phyloP scores from a whole-genome alignment of 148 eudicot genomes.

The Vaccinium macrocarpon region DNA sequence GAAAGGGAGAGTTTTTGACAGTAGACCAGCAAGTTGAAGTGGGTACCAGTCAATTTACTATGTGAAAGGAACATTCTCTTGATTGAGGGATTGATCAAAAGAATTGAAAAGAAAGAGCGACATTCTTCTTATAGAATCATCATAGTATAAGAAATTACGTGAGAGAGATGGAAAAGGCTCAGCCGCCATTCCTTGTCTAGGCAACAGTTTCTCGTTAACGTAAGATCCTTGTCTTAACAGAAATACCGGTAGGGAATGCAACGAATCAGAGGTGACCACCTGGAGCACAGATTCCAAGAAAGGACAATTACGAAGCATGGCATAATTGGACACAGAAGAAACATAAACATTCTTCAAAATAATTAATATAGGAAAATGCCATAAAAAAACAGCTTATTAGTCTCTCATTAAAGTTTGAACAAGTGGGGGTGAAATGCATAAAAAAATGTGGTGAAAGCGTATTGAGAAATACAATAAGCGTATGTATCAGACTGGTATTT shows the following conservation, averaged over 20 bases:
- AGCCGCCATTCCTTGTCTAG: constrained; percentile 5
- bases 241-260: constrained; percentile 3
- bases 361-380: background rate
- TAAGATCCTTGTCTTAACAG: constrained; percentile 7
- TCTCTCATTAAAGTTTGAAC: background rate
- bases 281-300: constrained; percentile 26
- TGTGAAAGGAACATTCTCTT: constrained; percentile 30
- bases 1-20: background rate
- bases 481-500: too few relatives aligned
- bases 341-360: background rate
- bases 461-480: too few relatives aligned
- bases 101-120: background rate
- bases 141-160: background rate
- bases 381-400: background rate
- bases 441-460: too few relatives aligned
- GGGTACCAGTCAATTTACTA: background rate
- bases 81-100: constrained; percentile 2
- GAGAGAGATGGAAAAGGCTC: background rate
- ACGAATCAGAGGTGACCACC: constrained; percentile 7
- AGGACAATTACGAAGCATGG: constrained; percentile 25
- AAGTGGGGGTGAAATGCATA: background rate
- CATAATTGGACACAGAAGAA: constrained; percentile 12
- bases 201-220: background rate
- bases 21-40: background rate
- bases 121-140: background rate